A percentile compares a stretch with the other conserved stretches of the same genome.
These are phyloP conservation scores for Pichia sp. DNA, from an alignment of 1,139 yeast species.

Conservation along the genomic window DNA sequence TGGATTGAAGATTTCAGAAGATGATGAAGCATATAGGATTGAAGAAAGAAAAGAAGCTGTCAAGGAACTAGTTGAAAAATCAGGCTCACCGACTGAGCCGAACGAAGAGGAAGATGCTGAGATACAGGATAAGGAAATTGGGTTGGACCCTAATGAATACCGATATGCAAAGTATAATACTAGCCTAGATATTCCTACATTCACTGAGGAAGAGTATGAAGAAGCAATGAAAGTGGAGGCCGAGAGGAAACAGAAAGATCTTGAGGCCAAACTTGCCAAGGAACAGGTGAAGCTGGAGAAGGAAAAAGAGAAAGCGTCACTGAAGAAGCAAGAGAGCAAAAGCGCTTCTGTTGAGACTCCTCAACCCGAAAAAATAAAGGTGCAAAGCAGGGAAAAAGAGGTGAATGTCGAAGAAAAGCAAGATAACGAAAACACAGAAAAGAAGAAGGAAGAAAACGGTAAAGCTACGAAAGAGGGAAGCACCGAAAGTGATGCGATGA, in stretches of 20 bases:
- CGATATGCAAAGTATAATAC: constrained; percentile 74
- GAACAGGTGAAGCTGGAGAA: constrained; percentile 9
- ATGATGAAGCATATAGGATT: not conserved
- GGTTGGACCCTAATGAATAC: constrained; percentile 46
- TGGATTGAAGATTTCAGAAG: not conserved
- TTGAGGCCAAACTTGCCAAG: constrained; percentile 3
- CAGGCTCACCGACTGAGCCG: not conserved
- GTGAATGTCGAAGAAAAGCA: not conserved
- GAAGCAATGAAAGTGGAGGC: constrained; percentile 19
- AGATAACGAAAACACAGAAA: not conserved
- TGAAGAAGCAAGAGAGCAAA: not conserved
- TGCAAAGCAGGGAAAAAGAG: no score
- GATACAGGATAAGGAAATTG: not conserved
- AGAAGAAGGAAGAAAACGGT: not conserved
- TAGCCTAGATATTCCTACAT: constrained; percentile 62
- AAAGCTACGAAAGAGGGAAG: not conserved
- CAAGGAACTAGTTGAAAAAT: not conserved
- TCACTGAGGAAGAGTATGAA: constrained; percentile 63
- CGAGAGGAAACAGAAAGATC: not conserved
- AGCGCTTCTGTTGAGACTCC: not conserved
- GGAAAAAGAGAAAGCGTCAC: constrained; percentile 6
- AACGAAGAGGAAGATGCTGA: not conserved
- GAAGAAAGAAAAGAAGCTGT: not conserved
- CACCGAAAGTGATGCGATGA: not conserved
- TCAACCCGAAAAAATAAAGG: not conserved